These are phyloP conservation scores for Termitomyces sp. DNA, from an alignment of 768 basidiomycete species.

Conservation along the genomic window DNA sequence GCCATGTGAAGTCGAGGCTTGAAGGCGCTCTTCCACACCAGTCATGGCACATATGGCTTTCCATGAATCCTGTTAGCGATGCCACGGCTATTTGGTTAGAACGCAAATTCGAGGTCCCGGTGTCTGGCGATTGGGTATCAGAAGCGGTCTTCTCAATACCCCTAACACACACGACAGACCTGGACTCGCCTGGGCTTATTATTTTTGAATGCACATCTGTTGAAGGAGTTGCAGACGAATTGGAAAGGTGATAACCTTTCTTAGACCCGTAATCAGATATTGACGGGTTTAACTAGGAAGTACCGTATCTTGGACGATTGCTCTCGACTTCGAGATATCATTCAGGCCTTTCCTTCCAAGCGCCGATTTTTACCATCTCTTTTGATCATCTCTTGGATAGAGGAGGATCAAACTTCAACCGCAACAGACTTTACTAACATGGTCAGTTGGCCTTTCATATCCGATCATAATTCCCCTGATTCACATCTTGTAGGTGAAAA, in stretches of 20 bases:
- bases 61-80: constrained; percentile 65
- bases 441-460: constrained; percentile 32
- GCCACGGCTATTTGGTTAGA: constrained; percentile 79
- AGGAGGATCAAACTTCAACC: constrained; percentile 29
- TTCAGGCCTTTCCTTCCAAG: constrained; percentile 45
- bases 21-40: constrained; percentile 23
- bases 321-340: constrained; percentile 58
- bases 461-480: not conserved
- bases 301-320: constrained; percentile 71
- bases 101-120: constrained; percentile 65
- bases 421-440: constrained; percentile 51
- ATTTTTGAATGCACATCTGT: constrained; percentile 74
- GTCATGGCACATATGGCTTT: constrained; percentile 69
- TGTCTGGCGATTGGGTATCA: constrained; percentile 55
- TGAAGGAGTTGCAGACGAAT: constrained; percentile 53
- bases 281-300: constrained; percentile 36
- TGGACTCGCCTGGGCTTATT: constrained; percentile 57
- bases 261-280: constrained; percentile 3
- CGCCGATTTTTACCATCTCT: constrained; percentile 61
- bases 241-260: constrained; percentile 47
- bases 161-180: constrained; percentile 19
- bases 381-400: constrained; percentile 56
- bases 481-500: constrained; percentile 34
- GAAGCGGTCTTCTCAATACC: constrained; percentile 62
- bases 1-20: constrained; percentile 28